Evolutionary conservation across 208 protist genomes (phyloP).

Genomic region (Leishmania braziliensis): DNA sequence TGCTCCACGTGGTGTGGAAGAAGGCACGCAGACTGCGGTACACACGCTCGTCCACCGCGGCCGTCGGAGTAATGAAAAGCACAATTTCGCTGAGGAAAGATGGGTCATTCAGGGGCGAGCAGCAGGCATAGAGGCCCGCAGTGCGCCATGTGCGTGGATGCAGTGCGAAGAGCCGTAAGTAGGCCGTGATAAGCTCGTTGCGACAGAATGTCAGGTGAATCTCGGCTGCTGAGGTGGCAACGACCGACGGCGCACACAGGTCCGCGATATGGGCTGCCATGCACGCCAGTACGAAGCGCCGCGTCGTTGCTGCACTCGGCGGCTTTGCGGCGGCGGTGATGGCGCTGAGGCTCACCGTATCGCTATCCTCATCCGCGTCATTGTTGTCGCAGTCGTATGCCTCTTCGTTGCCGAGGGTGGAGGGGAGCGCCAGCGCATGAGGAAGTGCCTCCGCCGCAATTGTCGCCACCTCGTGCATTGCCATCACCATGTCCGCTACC

Average conservation of each 20-base stretch:
- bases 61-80: conserved; percentile 29
- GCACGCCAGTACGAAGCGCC: conserved; percentile 49
- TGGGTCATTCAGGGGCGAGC: conserved; percentile 77
- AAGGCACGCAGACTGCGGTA: conserved; percentile 53
- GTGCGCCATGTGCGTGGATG: conserved; percentile 60
- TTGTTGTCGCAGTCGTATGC: conserved; percentile 6
- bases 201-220: conserved; percentile 63
- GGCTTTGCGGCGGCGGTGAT: background rate
- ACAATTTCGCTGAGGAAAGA: conserved; percentile 43
- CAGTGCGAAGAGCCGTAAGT: conserved; percentile 49
- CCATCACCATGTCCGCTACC: conserved; percentile 48
- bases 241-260: conserved; percentile 54
- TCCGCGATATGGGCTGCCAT: conserved; percentile 86
- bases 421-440: background rate
- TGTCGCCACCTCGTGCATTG: conserved; percentile 23
- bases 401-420: background rate
- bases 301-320: conserved; percentile 5
- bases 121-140: conserved; percentile 63
- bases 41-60: conserved; percentile 37
- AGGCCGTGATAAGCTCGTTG: conserved; percentile 54
- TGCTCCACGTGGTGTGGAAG: conserved; percentile 49
- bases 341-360: conserved; percentile 22
- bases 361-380: conserved; percentile 27
- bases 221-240: conserved; percentile 32
- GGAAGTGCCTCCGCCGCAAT: background rate